Base-by-base conservation (phyloP, 192 early-diverging fungal genomes). In the Thoreauomyces humboldtii region DNA sequence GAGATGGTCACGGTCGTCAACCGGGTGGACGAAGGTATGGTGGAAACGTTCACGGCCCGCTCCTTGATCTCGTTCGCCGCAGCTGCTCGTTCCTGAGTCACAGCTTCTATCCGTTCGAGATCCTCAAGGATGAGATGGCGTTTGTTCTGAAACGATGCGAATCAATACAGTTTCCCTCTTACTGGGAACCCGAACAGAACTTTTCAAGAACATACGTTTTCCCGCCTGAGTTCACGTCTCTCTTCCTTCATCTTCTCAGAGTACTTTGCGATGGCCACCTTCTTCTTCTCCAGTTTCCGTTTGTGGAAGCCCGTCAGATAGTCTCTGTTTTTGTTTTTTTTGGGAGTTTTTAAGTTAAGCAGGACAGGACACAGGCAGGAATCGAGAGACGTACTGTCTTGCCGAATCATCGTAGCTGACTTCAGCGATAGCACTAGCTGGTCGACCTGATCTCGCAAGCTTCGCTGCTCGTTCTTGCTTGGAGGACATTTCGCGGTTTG, bases 221-320 rank as follows among this genome's bases (percentile, higher is more conserved):
- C 78, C 27, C 60, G 62, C 22, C 74, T 52, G 9, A 59, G 31
- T 47, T 74, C 73, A 33, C 65, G 38, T 38, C 58, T 33, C 59
- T 71, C 75, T n/a, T 72, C 66, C 32, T 68, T 61, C 0, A 41
- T 54, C 37, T 45, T 37, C 22, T 60, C 31, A 9, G 53, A 65
- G 24, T 52, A 53, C n/a, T 68, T 22, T 32, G 70, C 73, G 21
- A 63, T 48, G 22, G 67, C 59, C 48, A 44, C 43, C 48, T 76
- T 75, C 21, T 74, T 76, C 46, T 52, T 44, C 21, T 72, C 74
- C 4, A 74, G 63, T 25, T 80, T 80, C 15, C 78, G 62, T 45
- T 77, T 77, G 41, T 77, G 74, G 75, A 80, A 80, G 17, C 78
- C 78, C 22, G 78, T 80, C 37, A 80, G 45, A 55, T 59, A 80